Base-by-base conservation (phyloP, 257 asterid species). In the Ocimum tenuiflorum region DNA sequence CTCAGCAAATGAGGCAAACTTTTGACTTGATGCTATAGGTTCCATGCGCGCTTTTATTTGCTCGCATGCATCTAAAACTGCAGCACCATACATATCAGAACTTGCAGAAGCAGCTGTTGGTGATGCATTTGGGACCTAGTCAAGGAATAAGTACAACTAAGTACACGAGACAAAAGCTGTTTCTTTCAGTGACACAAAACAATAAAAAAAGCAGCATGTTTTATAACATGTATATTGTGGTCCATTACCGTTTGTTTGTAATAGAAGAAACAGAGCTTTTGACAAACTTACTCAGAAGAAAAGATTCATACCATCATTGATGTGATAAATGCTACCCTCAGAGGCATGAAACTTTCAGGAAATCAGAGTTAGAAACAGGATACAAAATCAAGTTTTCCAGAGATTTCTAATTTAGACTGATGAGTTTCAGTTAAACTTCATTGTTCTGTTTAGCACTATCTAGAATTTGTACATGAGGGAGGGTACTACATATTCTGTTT, bases 71-170 rank as follows among this genome's bases (percentile, higher is more conserved):
- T 89, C 96, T 63, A 92, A 73, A 75, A 92, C 98, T 67, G 98
- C 98, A 4, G 97, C 97, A 49, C 98, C 98, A 71, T 92, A 92
- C 63, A 84, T 63, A 79, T 92, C 98, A 61, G 98, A 92, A 78
- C 98, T 92, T 52, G 98, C 98, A 74, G 98, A 92, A 79, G 98
- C 98, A 62, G 98, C 98, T 6, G 98, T 92, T 19, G 98, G 97
- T 7, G 98, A 89, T 27, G 98, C 85, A 85, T 92, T 92, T 19
- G 98, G 98, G 46, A 92, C 96, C 98, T 92, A 69, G 39, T 66
- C 58, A 46, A 46, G 39, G 31, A 36, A 43, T 22, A 65, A 50
- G 47, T 48, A 46, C 15, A 59, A 18, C 38, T 50, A 72, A 53
- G 56, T 8, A 39, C 13, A 56, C 51, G 63, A 23, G 8, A 36